These are phyloP conservation scores for Trypanosoma vivax DNA, from an alignment of 208 protist species.

Conservation along the genomic window DNA sequence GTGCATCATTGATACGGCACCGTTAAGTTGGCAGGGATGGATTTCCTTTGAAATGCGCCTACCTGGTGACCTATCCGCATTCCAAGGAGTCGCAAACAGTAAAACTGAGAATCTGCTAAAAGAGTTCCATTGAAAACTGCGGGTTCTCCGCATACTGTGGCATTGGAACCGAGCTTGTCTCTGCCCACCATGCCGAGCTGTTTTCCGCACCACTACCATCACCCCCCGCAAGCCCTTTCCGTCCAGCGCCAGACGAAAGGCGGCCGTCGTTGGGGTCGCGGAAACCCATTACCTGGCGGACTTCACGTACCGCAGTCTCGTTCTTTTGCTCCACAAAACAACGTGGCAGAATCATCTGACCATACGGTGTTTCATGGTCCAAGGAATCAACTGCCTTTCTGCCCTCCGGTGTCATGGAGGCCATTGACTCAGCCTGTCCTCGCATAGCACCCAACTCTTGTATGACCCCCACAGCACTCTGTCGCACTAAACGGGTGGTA, in stretches of 20 bases:
- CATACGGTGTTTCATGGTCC: slow-evolving; percentile 55
- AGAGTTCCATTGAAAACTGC: slow-evolving; percentile 90
- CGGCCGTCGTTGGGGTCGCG: slow-evolving; percentile 58
- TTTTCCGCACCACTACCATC: slow-evolving; percentile 35
- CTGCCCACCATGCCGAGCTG: slow-evolving; percentile 67
- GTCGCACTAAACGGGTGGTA: slow-evolving; percentile 21
- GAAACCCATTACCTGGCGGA: slow-evolving; percentile 78
- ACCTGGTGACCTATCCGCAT: too few species aligned
- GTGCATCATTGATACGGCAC: too few species aligned
- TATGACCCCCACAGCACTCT: slow-evolving; percentile 30
- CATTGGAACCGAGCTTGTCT: slow-evolving; percentile 78
- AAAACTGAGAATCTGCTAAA: slow-evolving; percentile 30
- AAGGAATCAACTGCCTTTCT: slow-evolving; percentile 6
- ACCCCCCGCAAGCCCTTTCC: slow-evolving; percentile 25
- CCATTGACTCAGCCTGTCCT: not conserved
- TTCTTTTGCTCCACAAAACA: slow-evolving; percentile 88
- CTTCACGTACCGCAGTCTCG: slow-evolving; percentile 78
- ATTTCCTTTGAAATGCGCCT: too few species aligned
- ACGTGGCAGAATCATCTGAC: slow-evolving; percentile 67
- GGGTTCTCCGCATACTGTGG: slow-evolving; percentile 69
- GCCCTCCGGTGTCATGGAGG: slow-evolving; percentile 4
- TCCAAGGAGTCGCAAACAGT: slow-evolving; percentile 2
- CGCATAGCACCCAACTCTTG: slow-evolving; percentile 47
- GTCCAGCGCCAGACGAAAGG: slow-evolving; percentile 29
- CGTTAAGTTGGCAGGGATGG: too few species aligned